Evolutionary conservation across 768 basidiomycete species (phyloP).

Genomic region (Calocybe cyanea): DNA sequence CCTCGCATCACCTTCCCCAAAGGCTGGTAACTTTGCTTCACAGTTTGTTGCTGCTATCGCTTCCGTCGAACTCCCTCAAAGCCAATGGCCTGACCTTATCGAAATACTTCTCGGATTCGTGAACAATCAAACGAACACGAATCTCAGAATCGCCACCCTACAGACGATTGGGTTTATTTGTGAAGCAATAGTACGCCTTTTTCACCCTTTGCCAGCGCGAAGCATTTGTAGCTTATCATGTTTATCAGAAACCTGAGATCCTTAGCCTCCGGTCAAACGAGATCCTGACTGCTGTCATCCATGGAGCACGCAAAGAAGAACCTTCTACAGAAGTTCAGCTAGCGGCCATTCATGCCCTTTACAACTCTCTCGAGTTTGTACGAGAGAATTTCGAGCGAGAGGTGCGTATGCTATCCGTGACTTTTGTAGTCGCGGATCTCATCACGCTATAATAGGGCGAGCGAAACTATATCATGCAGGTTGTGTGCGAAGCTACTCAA

Average conservation of each 20-base stretch:
- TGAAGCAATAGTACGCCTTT: slow-evolving; percentile 81
- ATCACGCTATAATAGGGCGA: slow-evolving; percentile 65
- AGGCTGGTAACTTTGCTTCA: slow-evolving; percentile 84
- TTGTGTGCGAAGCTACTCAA: slow-evolving; percentile 98
- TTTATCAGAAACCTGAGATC: slow-evolving; percentile 85
- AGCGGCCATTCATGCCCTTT: slow-evolving; percentile 88
- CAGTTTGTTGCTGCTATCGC: slow-evolving; percentile 95
- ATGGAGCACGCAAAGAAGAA: slow-evolving; percentile 96
- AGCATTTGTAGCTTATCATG: slow-evolving; percentile 11
- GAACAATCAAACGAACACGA: slow-evolving; percentile 67
- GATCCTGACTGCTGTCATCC: slow-evolving; percentile 97
- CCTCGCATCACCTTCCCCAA: slow-evolving; percentile 65
- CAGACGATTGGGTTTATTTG: slow-evolving; percentile 98
- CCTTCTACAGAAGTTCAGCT: slow-evolving; percentile 86
- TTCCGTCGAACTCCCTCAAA: slow-evolving; percentile 83
- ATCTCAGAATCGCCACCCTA: slow-evolving; percentile 80
- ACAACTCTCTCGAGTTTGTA: slow-evolving; percentile 96
- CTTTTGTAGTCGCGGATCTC: slow-evolving; percentile 1
- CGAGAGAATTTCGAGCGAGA: slow-evolving; percentile 98
- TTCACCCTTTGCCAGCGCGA: background rate
- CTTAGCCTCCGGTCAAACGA: slow-evolving; percentile 88
- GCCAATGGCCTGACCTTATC: slow-evolving; percentile 89
- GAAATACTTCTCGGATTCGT: slow-evolving; percentile 85
- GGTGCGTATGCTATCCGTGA: slow-evolving; percentile 43
- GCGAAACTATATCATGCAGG: slow-evolving; percentile 99